phyloP scores from a whole-genome alignment of 2,329 filamentous ascomycete species.

The Tolypocladium cylindrosporum region DNA sequence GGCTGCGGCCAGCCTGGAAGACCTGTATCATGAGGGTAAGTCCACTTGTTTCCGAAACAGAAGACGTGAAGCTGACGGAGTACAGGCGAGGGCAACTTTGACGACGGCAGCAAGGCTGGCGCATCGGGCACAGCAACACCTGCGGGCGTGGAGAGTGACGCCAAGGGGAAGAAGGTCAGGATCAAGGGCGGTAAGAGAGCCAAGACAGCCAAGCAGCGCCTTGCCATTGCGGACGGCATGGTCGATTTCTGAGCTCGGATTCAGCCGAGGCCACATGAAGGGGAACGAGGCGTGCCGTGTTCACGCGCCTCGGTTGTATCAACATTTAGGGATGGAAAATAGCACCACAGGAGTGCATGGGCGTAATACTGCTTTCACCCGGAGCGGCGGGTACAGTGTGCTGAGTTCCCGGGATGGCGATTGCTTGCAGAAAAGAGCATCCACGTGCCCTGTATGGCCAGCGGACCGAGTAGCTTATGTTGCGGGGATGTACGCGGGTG shows the following conservation, averaged over 20 bases:
- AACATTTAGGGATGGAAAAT: conserved; percentile 1
- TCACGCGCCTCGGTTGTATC: conserved; percentile 1
- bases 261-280: neutral
- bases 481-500: neutral
- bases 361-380: neutral
- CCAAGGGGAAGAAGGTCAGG: conserved; percentile 44
- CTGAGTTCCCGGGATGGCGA: neutral
- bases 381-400: neutral
- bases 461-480: neutral
- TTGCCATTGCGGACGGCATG: conserved; percentile 56
- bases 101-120: conserved; percentile 64
- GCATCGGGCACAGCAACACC: conserved; percentile 77
- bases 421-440: neutral
- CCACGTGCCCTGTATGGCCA: neutral
- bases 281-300: neutral
- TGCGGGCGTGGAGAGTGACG: conserved; percentile 38
- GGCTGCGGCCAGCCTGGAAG: conserved; percentile 63
- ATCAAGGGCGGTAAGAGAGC: conserved; percentile 47
- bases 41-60: conserved; percentile 4
- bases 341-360: conserved; percentile 1
- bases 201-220: conserved; percentile 58
- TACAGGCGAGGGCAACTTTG: conserved; percentile 90
- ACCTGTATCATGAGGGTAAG: conserved; percentile 99
- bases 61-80: neutral
- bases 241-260: conserved; percentile 15